These are phyloP conservation scores for Buxus sempervirens DNA, from an alignment of 164 flowering plant species.

Conservation along the genomic window DNA sequence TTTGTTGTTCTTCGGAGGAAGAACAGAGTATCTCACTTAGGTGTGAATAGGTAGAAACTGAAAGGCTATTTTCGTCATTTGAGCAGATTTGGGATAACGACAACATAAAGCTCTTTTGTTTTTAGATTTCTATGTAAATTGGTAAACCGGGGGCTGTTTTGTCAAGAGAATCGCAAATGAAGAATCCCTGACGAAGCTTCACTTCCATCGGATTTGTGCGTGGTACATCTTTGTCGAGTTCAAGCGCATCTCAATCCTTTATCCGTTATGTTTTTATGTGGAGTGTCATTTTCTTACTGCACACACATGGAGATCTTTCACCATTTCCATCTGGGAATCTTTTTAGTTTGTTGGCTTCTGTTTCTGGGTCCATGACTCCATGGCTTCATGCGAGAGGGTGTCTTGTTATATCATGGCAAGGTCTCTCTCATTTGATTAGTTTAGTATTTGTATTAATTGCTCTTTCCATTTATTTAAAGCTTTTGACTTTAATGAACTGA, in stretches of 20 bases:
- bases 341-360: slow-evolving; percentile 9
- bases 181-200: slow-evolving; percentile 4
- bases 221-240: slow-evolving; percentile 20
- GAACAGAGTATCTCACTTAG: not conserved
- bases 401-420: too few species aligned
- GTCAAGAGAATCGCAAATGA: not conserved
- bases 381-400: slow-evolving; percentile 15
- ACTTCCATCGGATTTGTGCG: not conserved
- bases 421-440: slow-evolving; percentile 12
- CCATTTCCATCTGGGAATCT: slow-evolving; percentile 22
- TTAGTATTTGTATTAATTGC: slow-evolving; percentile 1
- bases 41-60: not conserved
- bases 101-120: too few species aligned
- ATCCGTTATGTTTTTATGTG: slow-evolving; percentile 3
- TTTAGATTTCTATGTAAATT: too few species aligned
- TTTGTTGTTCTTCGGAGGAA: too few species aligned
- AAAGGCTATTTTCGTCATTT: too few species aligned
- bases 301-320: slow-evolving; percentile 14
- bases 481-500: not conserved
- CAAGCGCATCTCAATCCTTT: slow-evolving; percentile 14
- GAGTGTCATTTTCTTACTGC: slow-evolving; percentile 32
- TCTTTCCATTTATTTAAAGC: too few species aligned
- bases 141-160: not conserved
- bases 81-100: too few species aligned
- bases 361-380: slow-evolving; percentile 8